phyloP scores from a whole-genome alignment of 495 filamentous ascomycete genomes.

The Aspergillus sclerotiicarbonarius region DNA sequence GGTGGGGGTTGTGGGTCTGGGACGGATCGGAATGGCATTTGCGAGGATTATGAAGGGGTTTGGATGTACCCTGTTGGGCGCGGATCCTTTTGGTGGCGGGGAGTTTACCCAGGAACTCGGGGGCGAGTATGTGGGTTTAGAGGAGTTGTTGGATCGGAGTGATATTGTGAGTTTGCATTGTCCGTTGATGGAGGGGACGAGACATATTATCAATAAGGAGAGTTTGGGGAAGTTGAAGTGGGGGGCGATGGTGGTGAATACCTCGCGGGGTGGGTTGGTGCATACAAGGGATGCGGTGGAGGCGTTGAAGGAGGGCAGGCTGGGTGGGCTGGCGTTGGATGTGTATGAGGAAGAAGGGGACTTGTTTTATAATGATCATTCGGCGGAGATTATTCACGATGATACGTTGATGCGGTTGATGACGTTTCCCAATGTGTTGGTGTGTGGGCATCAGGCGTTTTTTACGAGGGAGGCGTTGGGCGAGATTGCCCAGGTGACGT shows the following conservation, averaged over 20 bases:
- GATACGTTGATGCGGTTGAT: slow-evolving; percentile 66
- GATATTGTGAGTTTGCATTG: slow-evolving; percentile 67
- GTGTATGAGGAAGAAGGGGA: slow-evolving; percentile 77
- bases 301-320: slow-evolving; percentile 55
- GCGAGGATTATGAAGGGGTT: slow-evolving; percentile 56
- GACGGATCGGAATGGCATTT: slow-evolving; percentile 37
- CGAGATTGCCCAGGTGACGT: slow-evolving; percentile 62
- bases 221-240: slow-evolving; percentile 55
- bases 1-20: slow-evolving; percentile 38
- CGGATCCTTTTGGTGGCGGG: slow-evolving; percentile 50
- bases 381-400: slow-evolving; percentile 65
- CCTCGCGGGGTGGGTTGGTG: slow-evolving; percentile 62
- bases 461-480: slow-evolving; percentile 64
- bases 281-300: slow-evolving; percentile 57
- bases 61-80: slow-evolving; percentile 58
- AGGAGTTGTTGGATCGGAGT: slow-evolving; percentile 49
- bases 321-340: slow-evolving; percentile 77
- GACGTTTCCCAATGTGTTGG: slow-evolving; percentile 67
- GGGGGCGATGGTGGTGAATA: slow-evolving; percentile 64
- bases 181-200: slow-evolving; percentile 57
- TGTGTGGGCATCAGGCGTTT: slow-evolving; percentile 70
- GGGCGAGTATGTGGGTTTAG: slow-evolving; percentile 54
- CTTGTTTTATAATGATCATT: slow-evolving; percentile 66
- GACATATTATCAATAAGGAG: slow-evolving; percentile 57
- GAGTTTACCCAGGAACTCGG: slow-evolving; percentile 42